phyloP scores from a whole-genome alignment of 2,329 filamentous ascomycete species.

The Fusarium sp. region DNA sequence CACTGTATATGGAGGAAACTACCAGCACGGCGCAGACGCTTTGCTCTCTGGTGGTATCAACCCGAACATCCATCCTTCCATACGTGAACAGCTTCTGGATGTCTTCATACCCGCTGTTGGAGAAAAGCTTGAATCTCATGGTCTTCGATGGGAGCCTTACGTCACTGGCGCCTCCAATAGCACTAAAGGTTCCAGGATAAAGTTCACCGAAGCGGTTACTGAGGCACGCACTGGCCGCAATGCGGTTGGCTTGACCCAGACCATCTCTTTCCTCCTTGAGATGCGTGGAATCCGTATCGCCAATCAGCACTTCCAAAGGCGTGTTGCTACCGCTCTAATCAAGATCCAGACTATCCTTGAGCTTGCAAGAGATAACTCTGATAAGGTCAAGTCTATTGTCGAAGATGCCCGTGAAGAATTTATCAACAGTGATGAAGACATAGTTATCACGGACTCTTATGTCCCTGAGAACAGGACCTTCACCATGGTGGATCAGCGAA shows the following conservation, averaged over 20 bases:
- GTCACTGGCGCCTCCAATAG: constrained; percentile 10
- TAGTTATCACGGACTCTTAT: constrained; percentile 4
- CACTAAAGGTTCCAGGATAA: constrained; percentile 2
- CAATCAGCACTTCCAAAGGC: constrained; percentile 23
- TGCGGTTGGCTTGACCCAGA: constrained; percentile 7
- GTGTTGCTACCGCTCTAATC: constrained; percentile 10
- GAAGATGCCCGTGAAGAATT: constrained; percentile 11
- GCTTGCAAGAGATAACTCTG: constrained; percentile 1
- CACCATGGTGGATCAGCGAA: constrained; percentile 11
- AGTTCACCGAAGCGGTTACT: constrained; percentile 12
- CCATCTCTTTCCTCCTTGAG: constrained; percentile 10
- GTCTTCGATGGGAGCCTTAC: constrained; percentile 16
- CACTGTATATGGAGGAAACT: constrained; percentile 11
- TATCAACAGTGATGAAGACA: constrained; percentile 16
- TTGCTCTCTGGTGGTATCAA: constrained; percentile 7
- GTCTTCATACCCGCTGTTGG: constrained; percentile 23
- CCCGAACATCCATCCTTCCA: constrained; percentile 14
- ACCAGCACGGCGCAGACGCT: constrained; percentile 13
- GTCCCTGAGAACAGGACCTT: constrained; percentile 10
- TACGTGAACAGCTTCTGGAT: constrained; percentile 10
- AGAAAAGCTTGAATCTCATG: background rate
- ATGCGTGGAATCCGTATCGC: constrained; percentile 21
- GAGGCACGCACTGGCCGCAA: constrained; percentile 16
- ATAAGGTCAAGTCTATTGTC: background rate
- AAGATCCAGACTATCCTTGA: constrained; percentile 25